Evolutionary conservation across 345 rosid species (phyloP).

Genomic region (Citrus inodora): DNA sequence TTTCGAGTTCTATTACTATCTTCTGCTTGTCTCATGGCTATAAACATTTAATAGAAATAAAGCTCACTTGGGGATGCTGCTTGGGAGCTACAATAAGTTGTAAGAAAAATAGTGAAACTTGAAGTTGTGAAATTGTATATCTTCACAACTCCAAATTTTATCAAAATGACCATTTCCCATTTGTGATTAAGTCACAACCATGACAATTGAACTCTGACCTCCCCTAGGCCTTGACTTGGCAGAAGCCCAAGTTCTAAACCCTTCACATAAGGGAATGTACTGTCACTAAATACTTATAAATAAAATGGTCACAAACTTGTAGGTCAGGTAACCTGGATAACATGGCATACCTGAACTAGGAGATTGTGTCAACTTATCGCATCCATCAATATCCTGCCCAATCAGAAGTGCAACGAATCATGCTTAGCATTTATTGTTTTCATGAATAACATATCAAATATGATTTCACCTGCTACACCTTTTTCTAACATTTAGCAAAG

Average conservation of each 20-base stretch:
- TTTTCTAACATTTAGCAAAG: background rate
- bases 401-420: slow-evolving; percentile 11
- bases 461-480: background rate
- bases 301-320: slow-evolving; percentile 4
- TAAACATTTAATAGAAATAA: background rate
- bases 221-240: background rate
- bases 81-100: background rate
- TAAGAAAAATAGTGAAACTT: background rate
- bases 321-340: background rate
- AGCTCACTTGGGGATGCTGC: background rate
- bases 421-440: slow-evolving; percentile 10
- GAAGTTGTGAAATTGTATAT: background rate
- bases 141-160: background rate
- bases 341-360: slow-evolving; percentile 23
- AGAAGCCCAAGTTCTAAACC: background rate
- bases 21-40: background rate
- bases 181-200: background rate
- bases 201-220: background rate
- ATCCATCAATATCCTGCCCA: slow-evolving; percentile 47
- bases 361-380: slow-evolving; percentile 24
- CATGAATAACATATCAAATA: background rate
- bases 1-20: background rate
- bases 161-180: background rate
- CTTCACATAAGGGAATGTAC: background rate
- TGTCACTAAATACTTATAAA: background rate